Conservation (phyloP, 352 stramenopile species). For the Phytophthora nicotianae region DNA sequence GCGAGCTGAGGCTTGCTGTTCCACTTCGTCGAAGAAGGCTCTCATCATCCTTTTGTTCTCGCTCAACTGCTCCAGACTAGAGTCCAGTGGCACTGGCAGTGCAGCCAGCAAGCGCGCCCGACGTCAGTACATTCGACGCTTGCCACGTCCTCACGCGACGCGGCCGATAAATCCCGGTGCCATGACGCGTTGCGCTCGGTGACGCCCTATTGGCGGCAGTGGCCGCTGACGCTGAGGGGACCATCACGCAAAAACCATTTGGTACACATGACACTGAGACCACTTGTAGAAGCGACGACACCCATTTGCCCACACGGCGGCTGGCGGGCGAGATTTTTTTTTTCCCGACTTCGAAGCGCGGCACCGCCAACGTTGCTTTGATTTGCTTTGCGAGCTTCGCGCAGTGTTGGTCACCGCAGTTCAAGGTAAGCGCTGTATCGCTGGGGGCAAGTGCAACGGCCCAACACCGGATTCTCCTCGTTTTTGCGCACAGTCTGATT, state of each 20-base stretch:
- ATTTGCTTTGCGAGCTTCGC: constrained; percentile 2
- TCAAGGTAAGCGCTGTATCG: background rate
- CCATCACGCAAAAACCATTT: constrained; percentile 10
- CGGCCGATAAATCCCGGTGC: background rate
- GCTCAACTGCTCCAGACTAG: too few species aligned
- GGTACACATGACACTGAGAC: background rate
- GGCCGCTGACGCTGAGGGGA: constrained; percentile 8
- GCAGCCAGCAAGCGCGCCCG: constrained; percentile 9
- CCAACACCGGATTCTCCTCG: constrained; percentile 16
- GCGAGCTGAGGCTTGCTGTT: constrained; percentile 1
- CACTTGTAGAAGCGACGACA: background rate
- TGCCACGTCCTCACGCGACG: constrained; percentile 5
- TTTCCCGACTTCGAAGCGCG: too few species aligned
- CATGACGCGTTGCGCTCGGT: constrained; percentile 24
- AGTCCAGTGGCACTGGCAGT: too few species aligned
- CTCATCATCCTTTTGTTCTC: constrained; percentile 36
- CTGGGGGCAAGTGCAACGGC: constrained; percentile 1
- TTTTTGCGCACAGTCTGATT: constrained; percentile 5
- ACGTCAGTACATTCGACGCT: background rate
- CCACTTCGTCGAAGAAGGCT: constrained; percentile 5
- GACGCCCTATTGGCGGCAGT: constrained; percentile 19
- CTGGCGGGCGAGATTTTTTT: background rate
- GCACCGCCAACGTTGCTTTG: background rate
- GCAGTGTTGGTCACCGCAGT: background rate
- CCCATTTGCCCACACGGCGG: background rate